These are phyloP conservation scores for Candolleomyces efflorescens DNA, from an alignment of 768 basidiomycete species.

Conservation along the genomic window DNA sequence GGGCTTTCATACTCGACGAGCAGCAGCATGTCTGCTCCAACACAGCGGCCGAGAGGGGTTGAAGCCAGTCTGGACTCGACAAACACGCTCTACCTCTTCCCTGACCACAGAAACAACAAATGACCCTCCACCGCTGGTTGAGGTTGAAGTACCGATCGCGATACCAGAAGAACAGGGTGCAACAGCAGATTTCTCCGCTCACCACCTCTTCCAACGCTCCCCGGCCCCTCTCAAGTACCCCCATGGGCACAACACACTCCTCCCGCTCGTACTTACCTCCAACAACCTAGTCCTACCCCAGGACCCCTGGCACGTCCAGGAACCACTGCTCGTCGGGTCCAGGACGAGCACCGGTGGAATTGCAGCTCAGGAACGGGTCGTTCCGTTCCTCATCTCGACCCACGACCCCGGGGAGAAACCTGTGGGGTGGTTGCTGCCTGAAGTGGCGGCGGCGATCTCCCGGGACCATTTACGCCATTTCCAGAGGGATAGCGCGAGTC, in stretches of 20 bases:
- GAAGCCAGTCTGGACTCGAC: neutral
- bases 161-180: neutral
- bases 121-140: no score
- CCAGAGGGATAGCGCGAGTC: slow-evolving; percentile 22
- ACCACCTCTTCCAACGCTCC: slow-evolving; percentile 5
- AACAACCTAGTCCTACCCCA: slow-evolving; percentile 25
- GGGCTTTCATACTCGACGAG: neutral
- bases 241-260: slow-evolving; percentile 18
- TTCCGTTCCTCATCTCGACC: slow-evolving; percentile 23
- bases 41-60: neutral
- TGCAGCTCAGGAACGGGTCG: slow-evolving; percentile 18
- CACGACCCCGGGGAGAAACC: slow-evolving; percentile 17
- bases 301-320: neutral
- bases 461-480: slow-evolving; percentile 26
- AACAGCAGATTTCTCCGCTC: neutral
- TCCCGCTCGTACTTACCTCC: slow-evolving; percentile 22
- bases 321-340: slow-evolving; percentile 6
- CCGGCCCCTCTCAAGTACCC: slow-evolving; percentile 18
- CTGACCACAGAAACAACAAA: no score
- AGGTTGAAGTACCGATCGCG: no score
- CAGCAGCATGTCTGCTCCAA: neutral
- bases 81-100: no score
- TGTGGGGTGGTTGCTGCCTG: slow-evolving; percentile 23
- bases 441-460: slow-evolving; percentile 24
- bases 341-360: slow-evolving; percentile 2